Base-by-base conservation (phyloP, 2,329 filamentous ascomycete genomes). In the Madurella mycetomatis region DNA sequence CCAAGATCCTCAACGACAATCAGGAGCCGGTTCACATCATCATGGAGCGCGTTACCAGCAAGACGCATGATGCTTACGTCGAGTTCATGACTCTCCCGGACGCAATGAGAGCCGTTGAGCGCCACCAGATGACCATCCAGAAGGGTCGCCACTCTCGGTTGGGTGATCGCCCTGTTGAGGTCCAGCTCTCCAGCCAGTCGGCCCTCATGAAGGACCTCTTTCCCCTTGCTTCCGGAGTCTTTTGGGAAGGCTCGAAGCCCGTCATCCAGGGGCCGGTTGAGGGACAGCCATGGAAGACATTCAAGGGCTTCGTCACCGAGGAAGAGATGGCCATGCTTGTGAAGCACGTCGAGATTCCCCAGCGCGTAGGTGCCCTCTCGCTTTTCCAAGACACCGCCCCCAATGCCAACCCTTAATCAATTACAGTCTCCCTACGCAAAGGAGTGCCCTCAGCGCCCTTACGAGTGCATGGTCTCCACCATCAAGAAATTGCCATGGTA, bases 261-360 rank as follows among this genome's bases (percentile, higher is more conserved):
- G 49, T 61, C 1, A 68, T 79, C 49, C 60, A 66, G 11, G 63
- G 71, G 2, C 45, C 66, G 71, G 62, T 67, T 15, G 31, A 63
- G 11, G 53, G 57, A 43, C 68, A 76, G 62, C 71, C 76, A 5
- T 77, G 78, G 75, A 70, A 73, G 15, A 76, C 74, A 41, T 86
- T 85, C 68, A 79, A 79, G 58, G 77, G 81, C 12, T 86, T 87
- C 61, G 69, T 86, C 32, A 78, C 77, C 0, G 73, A 75, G 25
- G 84, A 87, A 66, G 83, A 87, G 67, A 76, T 86, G 73, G 74
- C 77, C 0, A 81, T 85, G 79, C 73, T 86, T 9, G 72, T 79
- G 51, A 85, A 85, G 70, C 82, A 85, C 65, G 80, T 82, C 2
- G 82, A 86, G 63, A 74, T 77, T 2, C 80, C 82, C 2, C 74